Base-by-base conservation (phyloP, 2,329 filamentous ascomycete genomes). In the Ophiosphaerella narmari region DNA sequence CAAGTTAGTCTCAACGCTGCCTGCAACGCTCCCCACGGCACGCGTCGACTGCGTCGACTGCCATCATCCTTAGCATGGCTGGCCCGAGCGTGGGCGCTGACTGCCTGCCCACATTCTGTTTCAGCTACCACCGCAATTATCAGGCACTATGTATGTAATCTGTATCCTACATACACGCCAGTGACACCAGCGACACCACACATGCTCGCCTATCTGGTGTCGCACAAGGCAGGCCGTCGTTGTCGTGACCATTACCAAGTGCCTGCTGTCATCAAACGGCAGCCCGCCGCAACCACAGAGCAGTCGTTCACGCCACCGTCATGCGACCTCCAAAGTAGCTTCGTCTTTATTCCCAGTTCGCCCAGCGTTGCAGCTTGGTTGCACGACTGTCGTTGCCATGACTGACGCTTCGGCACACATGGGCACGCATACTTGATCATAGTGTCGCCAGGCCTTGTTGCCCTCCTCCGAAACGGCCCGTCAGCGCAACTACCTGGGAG, bases 251-350 rank as follows among this genome's bases (percentile, higher is more conserved):
- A 18, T 18, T 18, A 18, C 39, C 18, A 11, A 18, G 18, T 18
- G 18, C 18, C 26, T 29, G 7, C 26, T 29, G 9, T 11, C 26
- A 29, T 11, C 26, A 29, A 29, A 29, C 26, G 26, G 18, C 18
- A 18, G 18, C 18, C 18, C 18, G 26, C 26, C 26, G 7, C 26
- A 29, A 7, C 26, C 26, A 29, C 7, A 29, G 7, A 36, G 33
- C 33, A 33, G 35, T 29, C 52, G 13, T 59, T 51, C 49, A 55
- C 52, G 39, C 54, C 56, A 57, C 46, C 44, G 31, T 59, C 54
- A 57, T 45, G 37, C 53, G 48, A 52, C 42, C 34, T 29, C n/a
- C 31, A 45, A 41, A 29, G 18, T 18, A 18, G 18, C 18, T 18
- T 11, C 26, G 26, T 29, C 26, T 29, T 21, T 21, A 21, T 21